Base-by-base conservation (phyloP, 2,329 filamentous ascomycete genomes). In the Geosmithia flava region DNA sequence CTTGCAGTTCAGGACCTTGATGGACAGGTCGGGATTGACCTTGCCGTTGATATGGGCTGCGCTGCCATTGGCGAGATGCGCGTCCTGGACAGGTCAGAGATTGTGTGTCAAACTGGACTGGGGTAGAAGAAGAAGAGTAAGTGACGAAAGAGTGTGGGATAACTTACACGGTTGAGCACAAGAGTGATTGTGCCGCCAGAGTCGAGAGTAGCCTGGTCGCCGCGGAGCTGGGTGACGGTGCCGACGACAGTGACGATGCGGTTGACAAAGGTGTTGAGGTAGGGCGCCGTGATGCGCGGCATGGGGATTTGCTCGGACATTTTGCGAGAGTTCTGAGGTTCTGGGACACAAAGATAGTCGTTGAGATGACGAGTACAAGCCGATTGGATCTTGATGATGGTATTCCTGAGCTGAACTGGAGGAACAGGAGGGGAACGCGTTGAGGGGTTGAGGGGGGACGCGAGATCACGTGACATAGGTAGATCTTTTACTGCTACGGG, bases 211-310 rank as follows among this genome's bases (percentile, higher is more conserved):
- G 89, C 91, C 46, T 78, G 76, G 47, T 93, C 86, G 55, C 90
- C 90, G 47, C 83, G 82, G 20, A 97, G 73, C 58, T 93, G 83
- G 3, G 79, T 77, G 44, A 97, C 89, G 58, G 85, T 89, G 58
- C 93, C 93, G 5, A 95, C 75, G 48, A 97, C 73, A 57, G 89
- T 89, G 53, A 97, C 86, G 52, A 85, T 86, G 54, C 79, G 76
- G 55, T 74, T 73, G 54, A 81, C 74, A 68, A 90, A 95, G 59
- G 75, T 74, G 61, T 88, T 80, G 50, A 97, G 83, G 67, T 91
- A 85, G 41, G 75, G 69, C 47, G 85, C 85, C 45, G 86, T 87
- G 63, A 96, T 80, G 64, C 93, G 89, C 29, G 93, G 91, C 45
- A 88, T 79, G 23, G 75, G 74, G 51, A 71, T 81, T 57, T 82